Base-by-base conservation (phyloP, 768 basidiomycete species). In the Tephrocybe rancida region DNA sequence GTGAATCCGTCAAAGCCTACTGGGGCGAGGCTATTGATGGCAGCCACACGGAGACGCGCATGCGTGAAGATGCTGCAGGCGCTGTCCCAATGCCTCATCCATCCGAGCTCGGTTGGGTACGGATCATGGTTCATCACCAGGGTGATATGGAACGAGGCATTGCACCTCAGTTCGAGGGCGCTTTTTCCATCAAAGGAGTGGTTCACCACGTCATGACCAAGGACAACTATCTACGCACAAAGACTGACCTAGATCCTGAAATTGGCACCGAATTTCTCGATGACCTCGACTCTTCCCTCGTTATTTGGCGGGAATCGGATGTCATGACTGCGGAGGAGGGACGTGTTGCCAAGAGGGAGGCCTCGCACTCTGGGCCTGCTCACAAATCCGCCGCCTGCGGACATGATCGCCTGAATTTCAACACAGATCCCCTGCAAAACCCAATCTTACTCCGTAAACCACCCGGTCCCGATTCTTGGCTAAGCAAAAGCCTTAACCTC, bases 251-350 rank as follows among this genome's bases (percentile, higher is more conserved):
- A 22, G 87, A 90, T 62, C 79, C 85, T n/a, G 73, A 78, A 26
- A n/a, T n/a, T n/a, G 64, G 78, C 18, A 48, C 65, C 19, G 58
- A 73, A 37, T 54, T 67, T 19, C 64, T 76, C 2, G 75, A 75
- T 25, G 72, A 77, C 11, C 64, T 72, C n/a, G 82, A 84, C 58
- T 67, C 73, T 0, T 66, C 67, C 8, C 74, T 93, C 51, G 84
- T 95, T 49, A 82, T 93, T 44, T 92, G 88, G 80, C 77, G 87
- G 43, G 87, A 92, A 58, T 79, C 79, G 21, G 90, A 92, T 71
- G 74, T 83, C 24, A 81, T 83, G 77, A 76, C 75, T 9, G 66
- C 69, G 21, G 73, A 79, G 48, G 83, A 85, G 62, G 80, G 81
- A 55, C 68, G 68, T 46, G 46, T 61, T 27, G 56, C 61, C 24